phyloP scores from a whole-genome alignment of 495 filamentous ascomycete genomes.

The Aspergillus haitiensis region DNA sequence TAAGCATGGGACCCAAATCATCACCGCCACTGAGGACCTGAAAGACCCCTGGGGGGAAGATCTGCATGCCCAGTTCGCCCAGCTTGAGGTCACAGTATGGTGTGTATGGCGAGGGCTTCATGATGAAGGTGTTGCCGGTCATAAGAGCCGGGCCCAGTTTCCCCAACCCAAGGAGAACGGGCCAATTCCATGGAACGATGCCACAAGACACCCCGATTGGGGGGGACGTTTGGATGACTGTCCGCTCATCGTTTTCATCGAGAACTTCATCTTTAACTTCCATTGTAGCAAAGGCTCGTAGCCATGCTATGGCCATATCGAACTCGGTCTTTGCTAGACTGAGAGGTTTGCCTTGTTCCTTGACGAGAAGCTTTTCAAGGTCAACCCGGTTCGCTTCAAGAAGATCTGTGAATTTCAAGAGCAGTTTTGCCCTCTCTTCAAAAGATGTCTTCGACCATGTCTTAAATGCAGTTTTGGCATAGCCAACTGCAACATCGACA shows the following conservation, averaged over 20 bases:
- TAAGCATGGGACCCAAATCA: conserved; percentile 59
- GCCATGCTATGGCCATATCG: conserved; percentile 2
- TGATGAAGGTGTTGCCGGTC: conserved; percentile 54
- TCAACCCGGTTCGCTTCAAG: background rate
- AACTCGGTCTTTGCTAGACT: conserved; percentile 3
- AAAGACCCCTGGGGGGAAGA: conserved; percentile 66
- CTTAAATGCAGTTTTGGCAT: conserved; percentile 7
- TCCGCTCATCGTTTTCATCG: conserved; percentile 17
- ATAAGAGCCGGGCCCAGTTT: conserved; percentile 46
- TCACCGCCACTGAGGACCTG: conserved; percentile 68
- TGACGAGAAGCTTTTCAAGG: conserved; percentile 8
- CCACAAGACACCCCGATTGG: conserved; percentile 60
- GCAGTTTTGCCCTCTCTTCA: background rate
- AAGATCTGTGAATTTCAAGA: background rate
- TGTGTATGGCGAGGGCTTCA: conserved; percentile 89
- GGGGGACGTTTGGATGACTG: conserved; percentile 40
- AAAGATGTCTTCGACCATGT: conserved; percentile 6
- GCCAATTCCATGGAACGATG: conserved; percentile 50
- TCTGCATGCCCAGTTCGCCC: conserved; percentile 54
- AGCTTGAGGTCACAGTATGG: conserved; percentile 67
- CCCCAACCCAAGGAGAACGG: conserved; percentile 30
- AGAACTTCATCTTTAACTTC: conserved; percentile 40
- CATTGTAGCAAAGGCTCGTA: background rate
- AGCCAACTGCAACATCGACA: background rate
- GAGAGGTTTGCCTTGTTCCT: conserved; percentile 9